Evolutionary conservation across 306 rosid genomes (phyloP).

Genomic region (Pyrus pyrifolia): DNA sequence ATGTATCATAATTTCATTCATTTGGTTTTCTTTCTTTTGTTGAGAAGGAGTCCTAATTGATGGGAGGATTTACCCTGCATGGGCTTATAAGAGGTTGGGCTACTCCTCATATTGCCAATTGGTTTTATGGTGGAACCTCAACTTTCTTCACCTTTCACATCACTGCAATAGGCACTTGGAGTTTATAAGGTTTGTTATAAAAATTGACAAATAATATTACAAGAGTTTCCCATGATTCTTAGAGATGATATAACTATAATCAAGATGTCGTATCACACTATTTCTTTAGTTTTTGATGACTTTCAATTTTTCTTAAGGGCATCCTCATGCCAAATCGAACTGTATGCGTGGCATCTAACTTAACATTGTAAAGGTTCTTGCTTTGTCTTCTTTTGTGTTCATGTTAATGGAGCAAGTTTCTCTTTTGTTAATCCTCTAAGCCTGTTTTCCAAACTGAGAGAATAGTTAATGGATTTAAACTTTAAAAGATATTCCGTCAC

Average conservation of each 20-base stretch:
- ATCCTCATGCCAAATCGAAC: not conserved
- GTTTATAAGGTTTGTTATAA: not conserved
- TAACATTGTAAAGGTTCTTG: not conserved
- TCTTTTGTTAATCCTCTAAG: not conserved
- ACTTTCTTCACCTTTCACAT: not conserved
- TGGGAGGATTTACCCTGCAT: too few species aligned
- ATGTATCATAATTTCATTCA: not conserved
- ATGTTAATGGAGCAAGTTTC: not conserved
- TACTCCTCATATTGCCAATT: too few species aligned
- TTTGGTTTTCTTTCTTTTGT: not conserved
- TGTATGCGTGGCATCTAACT: not conserved
- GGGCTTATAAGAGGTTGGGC: too few species aligned
- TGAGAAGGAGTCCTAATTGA: too few species aligned
- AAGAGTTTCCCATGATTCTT: not conserved
- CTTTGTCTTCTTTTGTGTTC: not conserved
- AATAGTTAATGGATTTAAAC: not conserved
- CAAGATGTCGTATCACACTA: not conserved
- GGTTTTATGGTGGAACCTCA: too few species aligned
- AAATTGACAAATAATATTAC: not conserved
- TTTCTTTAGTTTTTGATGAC: not conserved
- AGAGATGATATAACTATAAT: not conserved
- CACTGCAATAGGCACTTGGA: not conserved
- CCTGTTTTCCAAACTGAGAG: not conserved
- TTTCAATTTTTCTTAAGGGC: not conserved
- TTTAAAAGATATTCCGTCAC: not conserved